Base-by-base conservation (phyloP, 1,284 basidiomycete genomes). In the Trametes pubescens region DNA sequence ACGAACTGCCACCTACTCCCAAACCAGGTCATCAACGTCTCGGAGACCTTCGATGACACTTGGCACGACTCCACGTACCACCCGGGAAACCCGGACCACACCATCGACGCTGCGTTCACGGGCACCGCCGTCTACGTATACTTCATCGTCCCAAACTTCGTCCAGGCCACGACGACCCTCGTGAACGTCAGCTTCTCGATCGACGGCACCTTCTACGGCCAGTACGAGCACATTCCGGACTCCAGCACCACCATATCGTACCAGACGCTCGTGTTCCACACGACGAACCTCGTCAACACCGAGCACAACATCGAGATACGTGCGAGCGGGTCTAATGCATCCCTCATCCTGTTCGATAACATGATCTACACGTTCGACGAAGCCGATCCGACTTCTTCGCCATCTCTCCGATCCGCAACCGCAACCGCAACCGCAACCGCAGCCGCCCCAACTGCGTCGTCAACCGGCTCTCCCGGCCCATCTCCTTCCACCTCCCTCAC, bases 41-140 rank as follows among this genome's bases (percentile, higher is more conserved):
- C 32, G 6, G 48, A 35, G 21, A 46, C 40, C 29, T 64, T 64
- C 61, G 52, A 64, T 54, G 34, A 49, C 6, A 68, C 66, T 35
- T 68, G 63, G 66, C 66, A 68, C 52, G 66, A 68, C 47, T 24
- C 57, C 0, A 65, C 61, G 5, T 58, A 59, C 38, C 57, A 51
- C 4, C 52, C 52, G 13, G 61, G 54, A 14, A 26, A 34, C 16
- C 58, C 55, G 1, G 60, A 62, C n/a, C 46, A 34, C 14, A 26
- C 38, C n/a, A 38, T 57, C 24, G n/a, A 34, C 24, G 56, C 56
- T 11, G 11, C 37, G 1, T 57, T 57, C 56, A 38, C 46, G 2
- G 56, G 56, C 11, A 49, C 35, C 1, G 56, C 56, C 11, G 47
- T 57, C 21, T 63, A 63, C 38, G 61, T 63, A n/a, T 66, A 54